Conservation (phyloP, 805 yeast genomes). For the Hemisphaericaspora nanyangensis region DNA sequence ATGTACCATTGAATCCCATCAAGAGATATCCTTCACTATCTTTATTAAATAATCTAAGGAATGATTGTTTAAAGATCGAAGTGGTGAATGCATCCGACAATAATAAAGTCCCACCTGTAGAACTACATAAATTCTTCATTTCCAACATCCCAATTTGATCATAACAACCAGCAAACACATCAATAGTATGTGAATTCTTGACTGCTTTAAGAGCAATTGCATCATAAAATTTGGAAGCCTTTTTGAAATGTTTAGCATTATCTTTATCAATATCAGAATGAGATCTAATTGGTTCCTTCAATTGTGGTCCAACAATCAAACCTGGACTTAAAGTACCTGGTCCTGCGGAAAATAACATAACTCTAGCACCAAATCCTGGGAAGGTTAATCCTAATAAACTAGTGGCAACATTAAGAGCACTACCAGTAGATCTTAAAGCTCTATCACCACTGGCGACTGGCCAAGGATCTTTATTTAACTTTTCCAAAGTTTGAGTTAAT, state of each 20-base stretch:
- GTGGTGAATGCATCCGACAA: constrained; percentile 93
- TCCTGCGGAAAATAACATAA: constrained; percentile 89
- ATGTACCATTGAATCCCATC: constrained; percentile 86
- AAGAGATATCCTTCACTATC: constrained; percentile 83
- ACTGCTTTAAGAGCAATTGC: constrained; percentile 63
- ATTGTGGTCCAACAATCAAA: constrained; percentile 82
- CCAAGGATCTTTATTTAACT: constrained; percentile 82
- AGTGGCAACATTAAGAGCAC: constrained; percentile 84
- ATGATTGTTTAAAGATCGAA: constrained; percentile 88
- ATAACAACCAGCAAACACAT: constrained; percentile 90
- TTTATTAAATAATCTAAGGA: constrained; percentile 79
- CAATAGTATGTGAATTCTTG: constrained; percentile 77
- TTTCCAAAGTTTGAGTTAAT: constrained; percentile 74
- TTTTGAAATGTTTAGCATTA: constrained; percentile 77
- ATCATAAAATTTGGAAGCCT: constrained; percentile 80
- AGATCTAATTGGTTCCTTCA: constrained; percentile 95
- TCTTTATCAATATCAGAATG: constrained; percentile 96
- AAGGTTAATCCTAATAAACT: constrained; percentile 76
- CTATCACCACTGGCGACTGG: constrained; percentile 78
- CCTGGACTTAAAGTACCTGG: constrained; percentile 96
- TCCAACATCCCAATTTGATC: constrained; percentile 95
- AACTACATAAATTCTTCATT: constrained; percentile 81
- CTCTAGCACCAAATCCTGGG: constrained; percentile 83
- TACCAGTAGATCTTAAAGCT: constrained; percentile 88
- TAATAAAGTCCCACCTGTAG: constrained; percentile 86